Evolutionary conservation across 2,329 filamentous ascomycete species (phyloP), one percentile per base, ranked within the genome.

Genomic region (Claviceps sp.): DNA sequence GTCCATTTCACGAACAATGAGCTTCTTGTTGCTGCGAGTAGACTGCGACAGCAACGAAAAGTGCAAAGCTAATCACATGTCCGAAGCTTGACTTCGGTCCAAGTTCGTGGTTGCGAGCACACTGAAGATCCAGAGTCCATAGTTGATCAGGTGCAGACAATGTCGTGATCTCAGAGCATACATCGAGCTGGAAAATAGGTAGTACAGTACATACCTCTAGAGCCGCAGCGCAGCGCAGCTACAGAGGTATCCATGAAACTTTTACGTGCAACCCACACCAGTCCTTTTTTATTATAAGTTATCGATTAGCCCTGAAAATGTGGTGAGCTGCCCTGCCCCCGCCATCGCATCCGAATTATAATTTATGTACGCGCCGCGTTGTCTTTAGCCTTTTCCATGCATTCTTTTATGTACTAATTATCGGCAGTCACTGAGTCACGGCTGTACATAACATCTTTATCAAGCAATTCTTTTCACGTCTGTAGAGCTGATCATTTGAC

Each of bases 291-390:
- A n/a, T n/a, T n/a, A n/a, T n/a, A n/a, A n/a, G n/a, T n/a, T 36
- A 36, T 46, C 26, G 44, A 46, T 36, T 46, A 34, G 23, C 26
- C 44, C 26, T 20, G 29, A 11, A 16, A 20, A 17, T 34, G 45
- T 14, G 45, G 29, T n/a, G 17, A 13, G n/a, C 13, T 13, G 26
- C 5, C 17, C 34, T 47, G 60, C 60, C 60, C 60, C 60, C 59
- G 60, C 60, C 55, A 57, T 61, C 56, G 55, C 54, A 48, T 47
- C 22, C 23, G 44, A 50, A 56, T 50, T 51, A 52, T 23, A 23
- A 3, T 5, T 23, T 23, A 23, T 20, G 20, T 23, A 23, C 50
- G 47, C 52, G 50, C 50, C 49, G 50, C 39, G 49, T 47, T 29
- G 29, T 34, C 9, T 17, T 36, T 13, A 22, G n/a, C 4, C 39